These are phyloP conservation scores for Cucumis melo DNA, from an alignment of 306 rosid genomes.

Conservation along the genomic window DNA sequence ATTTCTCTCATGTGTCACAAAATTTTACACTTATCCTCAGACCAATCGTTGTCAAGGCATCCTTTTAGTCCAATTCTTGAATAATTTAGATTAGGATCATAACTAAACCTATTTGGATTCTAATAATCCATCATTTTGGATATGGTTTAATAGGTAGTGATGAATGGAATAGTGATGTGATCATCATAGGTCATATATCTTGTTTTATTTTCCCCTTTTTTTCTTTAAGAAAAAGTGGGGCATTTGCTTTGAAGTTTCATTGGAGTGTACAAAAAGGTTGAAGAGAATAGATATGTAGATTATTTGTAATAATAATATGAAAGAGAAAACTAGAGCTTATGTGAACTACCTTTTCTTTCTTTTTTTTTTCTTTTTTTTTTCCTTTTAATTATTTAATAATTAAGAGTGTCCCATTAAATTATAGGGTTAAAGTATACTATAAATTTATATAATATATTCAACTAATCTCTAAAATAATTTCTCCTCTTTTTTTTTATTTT, in stretches of 20 bases:
- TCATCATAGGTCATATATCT: not conserved
- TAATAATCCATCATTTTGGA: not conserved
- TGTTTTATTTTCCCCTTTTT: not conserved
- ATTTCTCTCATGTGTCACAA: no score
- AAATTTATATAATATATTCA: no score
- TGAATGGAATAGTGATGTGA: not conserved
- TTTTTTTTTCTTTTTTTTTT: no score
- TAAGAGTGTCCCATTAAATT: no score
- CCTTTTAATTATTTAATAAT: no score
- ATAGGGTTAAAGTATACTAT: no score
- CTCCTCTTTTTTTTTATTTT: no score
- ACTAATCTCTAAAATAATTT: no score
- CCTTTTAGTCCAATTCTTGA: not conserved
- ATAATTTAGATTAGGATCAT: not conserved
- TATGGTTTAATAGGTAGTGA: not conserved
- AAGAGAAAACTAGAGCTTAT: not conserved
- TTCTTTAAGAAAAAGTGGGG: not conserved
- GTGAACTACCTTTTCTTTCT: no score
- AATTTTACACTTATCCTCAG: no score
- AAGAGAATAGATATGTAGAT: not conserved
- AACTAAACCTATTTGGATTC: not conserved
- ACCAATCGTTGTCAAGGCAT: no score
- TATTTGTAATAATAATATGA: not conserved
- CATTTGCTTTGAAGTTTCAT: conserved; percentile 4
- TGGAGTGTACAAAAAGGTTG: conserved; percentile 1